These are phyloP conservation scores for Colletotrichum incanum DNA, from an alignment of 2,329 filamentous ascomycete species.

Conservation along the genomic window DNA sequence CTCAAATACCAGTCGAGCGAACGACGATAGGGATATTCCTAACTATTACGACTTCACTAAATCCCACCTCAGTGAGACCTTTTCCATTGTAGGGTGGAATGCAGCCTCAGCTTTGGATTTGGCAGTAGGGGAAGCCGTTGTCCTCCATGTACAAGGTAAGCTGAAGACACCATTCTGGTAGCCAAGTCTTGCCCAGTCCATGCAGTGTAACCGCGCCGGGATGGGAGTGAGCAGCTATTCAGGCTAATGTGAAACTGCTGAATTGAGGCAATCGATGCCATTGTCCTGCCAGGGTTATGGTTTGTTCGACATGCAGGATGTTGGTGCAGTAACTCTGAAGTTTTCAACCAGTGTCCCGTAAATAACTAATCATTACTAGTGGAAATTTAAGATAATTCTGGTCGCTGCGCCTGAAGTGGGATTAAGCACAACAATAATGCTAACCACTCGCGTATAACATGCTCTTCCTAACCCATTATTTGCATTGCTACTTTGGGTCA, in stretches of 20 bases:
- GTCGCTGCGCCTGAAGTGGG: neutral
- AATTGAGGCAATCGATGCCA: neutral
- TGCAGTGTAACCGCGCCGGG: constrained; percentile 6
- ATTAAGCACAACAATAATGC: neutral
- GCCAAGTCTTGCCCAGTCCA: neutral
- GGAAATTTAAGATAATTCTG: constrained; percentile 14
- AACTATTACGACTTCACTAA: too few relatives aligned
- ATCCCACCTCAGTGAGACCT: neutral
- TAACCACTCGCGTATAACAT: neutral
- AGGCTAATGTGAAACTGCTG: constrained; percentile 12
- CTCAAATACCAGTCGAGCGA: too few relatives aligned
- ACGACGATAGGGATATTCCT: too few relatives aligned
- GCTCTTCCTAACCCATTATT: neutral
- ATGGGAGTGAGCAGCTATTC: constrained; percentile 1
- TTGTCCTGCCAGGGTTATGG: neutral
- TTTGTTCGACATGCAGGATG: neutral
- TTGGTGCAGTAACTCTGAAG: neutral
- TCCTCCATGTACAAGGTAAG: neutral
- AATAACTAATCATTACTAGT: constrained; percentile 11
- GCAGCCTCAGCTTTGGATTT: neutral
- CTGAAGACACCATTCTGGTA: neutral
- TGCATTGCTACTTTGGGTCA: neutral
- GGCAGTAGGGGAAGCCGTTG: neutral
- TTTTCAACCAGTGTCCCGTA: neutral
- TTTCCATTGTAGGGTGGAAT: neutral